Evolutionary conservation across 345 rosid genomes (phyloP), one percentile per base, ranked within the genome.

Genomic region (Laguncularia racemosa): DNA sequence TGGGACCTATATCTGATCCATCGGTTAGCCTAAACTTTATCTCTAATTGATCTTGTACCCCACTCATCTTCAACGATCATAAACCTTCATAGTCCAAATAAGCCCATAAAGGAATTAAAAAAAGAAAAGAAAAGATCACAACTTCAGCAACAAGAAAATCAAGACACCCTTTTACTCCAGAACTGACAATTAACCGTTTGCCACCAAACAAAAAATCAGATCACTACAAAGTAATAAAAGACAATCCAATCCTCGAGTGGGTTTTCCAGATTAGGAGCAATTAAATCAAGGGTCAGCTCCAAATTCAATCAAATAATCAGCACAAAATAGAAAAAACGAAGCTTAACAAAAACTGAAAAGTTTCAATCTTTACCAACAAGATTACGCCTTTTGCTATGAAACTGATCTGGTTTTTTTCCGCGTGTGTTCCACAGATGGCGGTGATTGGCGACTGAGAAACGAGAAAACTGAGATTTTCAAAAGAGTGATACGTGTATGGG

Each of bases 1-100:
- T 85, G 47, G 99, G 99, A 54, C 99, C 99, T 9, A 93, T 93
- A 81, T 93, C 99, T 0, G 96, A 80, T 66, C 96, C 97, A 66
- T 93, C 99, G 2, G 71, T 75, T 76, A 93, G 79, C 33, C 97
- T 83, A 74, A 93, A 93, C 82, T 84, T 89, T 74, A 93, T 87
- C 83, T 93, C 91, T 61, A 87, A 67, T 70, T 85, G 96, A 81
- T 86, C 81, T 71, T 86, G 82, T 13, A 81, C 88, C 56, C 72
- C 84, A 50, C 86, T 86, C 99, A 89, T 93, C 63, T 68, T 67
- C 74, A 62, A 53, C 50, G 60, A 68, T 61, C 63, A 50, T 65
- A 48, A 20, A 63, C 52, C 69, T 50, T 20, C 61, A 60, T 55
- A 48, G 44, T 44, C 52, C 63, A 50, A 65, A 56, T 46, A 56